Conservation (phyloP, 139 green algal genomes). For the Limnomonas spitsbergensis region DNA sequence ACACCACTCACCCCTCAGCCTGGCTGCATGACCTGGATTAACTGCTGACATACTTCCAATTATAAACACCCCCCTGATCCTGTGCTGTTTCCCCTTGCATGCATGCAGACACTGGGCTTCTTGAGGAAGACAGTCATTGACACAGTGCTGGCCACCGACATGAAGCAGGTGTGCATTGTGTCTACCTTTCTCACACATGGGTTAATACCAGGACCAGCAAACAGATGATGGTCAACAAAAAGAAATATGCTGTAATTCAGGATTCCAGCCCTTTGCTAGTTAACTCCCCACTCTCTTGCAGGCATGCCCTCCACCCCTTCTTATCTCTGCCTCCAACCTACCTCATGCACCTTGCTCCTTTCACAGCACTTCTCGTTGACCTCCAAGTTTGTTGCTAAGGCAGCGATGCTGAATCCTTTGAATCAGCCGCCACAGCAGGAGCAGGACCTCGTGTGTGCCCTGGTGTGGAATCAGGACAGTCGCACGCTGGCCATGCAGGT, state of each 20-base stretch:
- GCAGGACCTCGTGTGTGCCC: neutral
- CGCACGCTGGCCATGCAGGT: neutral
- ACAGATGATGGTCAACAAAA: no score
- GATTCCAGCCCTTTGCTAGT: neutral
- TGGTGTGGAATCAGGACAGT: neutral
- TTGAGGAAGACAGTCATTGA: neutral
- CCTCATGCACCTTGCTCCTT: neutral
- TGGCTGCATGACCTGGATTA: neutral
- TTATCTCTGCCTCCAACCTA: neutral
- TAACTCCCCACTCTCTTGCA: neutral
- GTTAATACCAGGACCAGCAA: no score
- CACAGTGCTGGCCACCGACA: neutral
- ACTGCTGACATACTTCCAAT: neutral
- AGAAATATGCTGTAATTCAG: neutral
- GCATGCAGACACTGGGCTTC: neutral
- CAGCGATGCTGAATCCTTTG: neutral
- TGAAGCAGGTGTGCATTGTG: constrained; percentile 3
- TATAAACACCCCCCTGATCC: neutral
- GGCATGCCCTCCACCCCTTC: neutral
- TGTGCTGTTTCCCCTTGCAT: neutral
- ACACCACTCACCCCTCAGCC: no score
- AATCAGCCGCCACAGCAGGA: neutral
- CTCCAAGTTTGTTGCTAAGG: neutral
- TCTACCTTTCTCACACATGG: neutral
- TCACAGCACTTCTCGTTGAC: neutral